Evolutionary conservation across 1,284 basidiomycete species (phyloP), one percentile per base, ranked within the genome.

Genomic region (Ganoderma boninense): DNA sequence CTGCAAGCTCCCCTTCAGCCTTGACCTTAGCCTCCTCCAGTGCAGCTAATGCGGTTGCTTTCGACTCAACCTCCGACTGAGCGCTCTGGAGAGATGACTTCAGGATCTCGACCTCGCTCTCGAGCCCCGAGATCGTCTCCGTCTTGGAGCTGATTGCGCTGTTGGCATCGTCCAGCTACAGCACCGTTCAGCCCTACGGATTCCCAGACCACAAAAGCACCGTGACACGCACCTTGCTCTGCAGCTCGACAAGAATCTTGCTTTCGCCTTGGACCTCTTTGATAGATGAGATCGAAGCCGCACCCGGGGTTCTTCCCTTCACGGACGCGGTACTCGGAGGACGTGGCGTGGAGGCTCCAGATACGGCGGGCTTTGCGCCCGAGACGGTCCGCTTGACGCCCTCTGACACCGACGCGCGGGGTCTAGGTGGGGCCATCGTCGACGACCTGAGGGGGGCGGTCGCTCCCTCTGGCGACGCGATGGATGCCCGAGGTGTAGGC

Each of bases 281-380:
- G 69, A 94, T 89, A 4, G 92, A 92, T 16, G 91, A 87, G 63
- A 94, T 89, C 4, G 92, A 93, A 18, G 84, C 82, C 35, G 86
- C 76, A 29, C 81, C 82, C 18, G 81, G 73, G 18, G 86, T 80
- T 44, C 88, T 84, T 59, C 84, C 77, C 32, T 84, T 73, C 66
- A 82, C 73, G 43, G 78, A 74, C 18, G 79, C 65, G 2, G 76
- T 74, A 59, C 80, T 78, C 1, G 81, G 66, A 14, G 79, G 77
- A 29, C 77, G 70, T 10, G 77, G 54, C 23, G 64, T 65, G n/a
- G 35, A 5, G 11, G 64, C 40, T 43, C 60, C 60, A 62, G 60
- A 62, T 26, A 42, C 62, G 10, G 73, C 69, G 13, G 80, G 67
- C 67, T 78, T 80, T 10, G 79, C 26, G 23, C 80, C 77, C n/a